Conservation (phyloP, 139 green algal genomes). For the Picocystis salinarum region DNA sequence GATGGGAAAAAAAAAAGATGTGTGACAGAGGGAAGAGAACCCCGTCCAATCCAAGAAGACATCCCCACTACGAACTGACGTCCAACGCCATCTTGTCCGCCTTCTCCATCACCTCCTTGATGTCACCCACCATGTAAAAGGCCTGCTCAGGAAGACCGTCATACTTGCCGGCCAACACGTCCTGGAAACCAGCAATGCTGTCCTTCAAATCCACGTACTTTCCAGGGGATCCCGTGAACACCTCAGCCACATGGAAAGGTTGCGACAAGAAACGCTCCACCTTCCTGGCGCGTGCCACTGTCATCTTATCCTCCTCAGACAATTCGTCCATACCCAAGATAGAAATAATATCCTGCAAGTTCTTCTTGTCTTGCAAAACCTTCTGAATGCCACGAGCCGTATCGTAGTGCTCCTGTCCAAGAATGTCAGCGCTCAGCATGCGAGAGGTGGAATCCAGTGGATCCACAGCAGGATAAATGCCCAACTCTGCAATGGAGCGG, state of each 20-base stretch:
- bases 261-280: constrained; percentile 97
- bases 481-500: constrained; percentile 92
- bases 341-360: constrained; percentile 97
- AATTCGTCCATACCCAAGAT: constrained; percentile 99
- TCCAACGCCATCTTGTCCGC: constrained; percentile 59
- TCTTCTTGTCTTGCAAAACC: constrained; percentile 73
- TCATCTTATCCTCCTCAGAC: constrained; percentile 97
- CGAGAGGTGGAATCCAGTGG: constrained; percentile 94
- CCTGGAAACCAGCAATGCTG: constrained; percentile 82
- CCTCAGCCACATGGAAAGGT: constrained; percentile 96
- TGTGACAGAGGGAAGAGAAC: too few species aligned
- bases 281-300: constrained; percentile 90
- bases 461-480: constrained; percentile 99
- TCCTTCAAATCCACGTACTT: constrained; percentile 93
- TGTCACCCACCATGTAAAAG: constrained; percentile 99
- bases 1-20: too few species aligned
- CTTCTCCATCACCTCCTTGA: constrained; percentile 70
- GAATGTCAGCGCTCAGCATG: constrained; percentile 86
- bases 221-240: constrained; percentile 93
- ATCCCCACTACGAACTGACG: neutral
- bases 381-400: constrained; percentile 89
- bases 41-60: too few species aligned
- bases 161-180: constrained; percentile 80
- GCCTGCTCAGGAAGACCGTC: constrained; percentile 96
- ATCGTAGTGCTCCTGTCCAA: constrained; percentile 92